Evolutionary conservation across 768 basidiomycete genomes (phyloP).

Genomic region (Tricholoma matsutake): DNA sequence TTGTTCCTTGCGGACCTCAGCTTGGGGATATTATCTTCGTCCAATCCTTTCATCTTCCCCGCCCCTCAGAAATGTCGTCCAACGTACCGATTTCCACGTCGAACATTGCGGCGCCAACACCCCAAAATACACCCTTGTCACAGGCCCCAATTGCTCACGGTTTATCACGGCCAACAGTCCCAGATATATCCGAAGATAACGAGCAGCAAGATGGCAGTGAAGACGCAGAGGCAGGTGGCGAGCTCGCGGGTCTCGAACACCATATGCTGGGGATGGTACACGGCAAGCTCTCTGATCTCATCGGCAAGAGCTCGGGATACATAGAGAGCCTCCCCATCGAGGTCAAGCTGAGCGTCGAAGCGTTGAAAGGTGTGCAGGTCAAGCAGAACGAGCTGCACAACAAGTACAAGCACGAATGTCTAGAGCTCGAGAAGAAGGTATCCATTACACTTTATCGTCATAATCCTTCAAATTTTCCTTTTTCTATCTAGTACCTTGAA

Average conservation of each 20-base stretch:
- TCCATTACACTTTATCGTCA: slow-evolving; percentile 20
- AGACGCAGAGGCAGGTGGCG: slow-evolving; percentile 29
- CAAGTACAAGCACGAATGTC: slow-evolving; percentile 91
- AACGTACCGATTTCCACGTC: slow-evolving; percentile 59
- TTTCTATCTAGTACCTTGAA: slow-evolving; percentile 56
- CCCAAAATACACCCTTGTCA: slow-evolving; percentile 87
- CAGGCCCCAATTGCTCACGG: slow-evolving; percentile 77
- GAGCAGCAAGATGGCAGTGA: slow-evolving; percentile 61
- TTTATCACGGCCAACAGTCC: slow-evolving; percentile 84
- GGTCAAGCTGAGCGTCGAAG: slow-evolving; percentile 84
- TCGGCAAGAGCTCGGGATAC: slow-evolving; percentile 94
- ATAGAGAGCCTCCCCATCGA: slow-evolving; percentile 82
- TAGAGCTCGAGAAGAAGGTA: slow-evolving; percentile 96
- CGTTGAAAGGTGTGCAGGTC: slow-evolving; percentile 89
- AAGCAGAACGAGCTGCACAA: slow-evolving; percentile 90
- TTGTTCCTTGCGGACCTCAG: neutral
- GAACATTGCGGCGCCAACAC: slow-evolving; percentile 84
- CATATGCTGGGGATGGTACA: slow-evolving; percentile 87
- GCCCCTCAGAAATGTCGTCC: slow-evolving; percentile 52
- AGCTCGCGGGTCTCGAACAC: slow-evolving; percentile 44
- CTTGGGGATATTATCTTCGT: neutral
- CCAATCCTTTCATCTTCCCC: neutral
- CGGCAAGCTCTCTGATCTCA: slow-evolving; percentile 75
- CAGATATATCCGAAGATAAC: slow-evolving; percentile 82
- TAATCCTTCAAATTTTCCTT: slow-evolving; percentile 6